These are phyloP conservation scores for Fusarium austroafricanum DNA, from an alignment of 2,329 filamentous ascomycete species.

Conservation along the genomic window DNA sequence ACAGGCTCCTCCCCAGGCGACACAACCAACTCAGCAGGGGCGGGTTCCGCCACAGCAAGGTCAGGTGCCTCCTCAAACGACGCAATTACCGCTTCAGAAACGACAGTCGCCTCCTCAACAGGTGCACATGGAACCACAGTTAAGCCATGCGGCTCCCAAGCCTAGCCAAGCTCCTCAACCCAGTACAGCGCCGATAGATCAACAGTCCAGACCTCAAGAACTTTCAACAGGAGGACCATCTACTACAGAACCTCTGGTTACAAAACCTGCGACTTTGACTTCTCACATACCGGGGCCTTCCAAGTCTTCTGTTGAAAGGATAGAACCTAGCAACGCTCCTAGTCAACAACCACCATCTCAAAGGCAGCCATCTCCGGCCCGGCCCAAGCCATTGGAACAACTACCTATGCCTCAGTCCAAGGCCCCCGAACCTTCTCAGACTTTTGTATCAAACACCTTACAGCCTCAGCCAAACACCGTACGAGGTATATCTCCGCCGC, in stretches of 20 bases:
- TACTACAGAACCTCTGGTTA: neutral
- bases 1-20: neutral
- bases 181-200: neutral
- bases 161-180: neutral
- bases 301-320: neutral
- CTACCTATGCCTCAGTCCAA: neutral
- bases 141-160: neutral
- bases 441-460: neutral
- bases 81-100: neutral
- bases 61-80: neutral
- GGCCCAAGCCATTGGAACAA: neutral
- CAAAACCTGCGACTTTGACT: neutral
- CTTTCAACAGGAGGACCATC: neutral
- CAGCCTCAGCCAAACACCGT: neutral
- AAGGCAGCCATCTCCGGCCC: neutral
- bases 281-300: neutral
- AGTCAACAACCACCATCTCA: constrained; percentile 2
- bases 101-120: constrained; percentile 1
- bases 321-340: neutral
- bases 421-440: neutral
- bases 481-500: constrained; percentile 2
- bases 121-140: neutral
- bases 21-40: neutral
- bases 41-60: neutral
- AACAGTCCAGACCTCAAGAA: neutral